These are phyloP conservation scores for Paecilomyces fulvus DNA, from an alignment of 2,329 filamentous ascomycete species.

Conservation along the genomic window DNA sequence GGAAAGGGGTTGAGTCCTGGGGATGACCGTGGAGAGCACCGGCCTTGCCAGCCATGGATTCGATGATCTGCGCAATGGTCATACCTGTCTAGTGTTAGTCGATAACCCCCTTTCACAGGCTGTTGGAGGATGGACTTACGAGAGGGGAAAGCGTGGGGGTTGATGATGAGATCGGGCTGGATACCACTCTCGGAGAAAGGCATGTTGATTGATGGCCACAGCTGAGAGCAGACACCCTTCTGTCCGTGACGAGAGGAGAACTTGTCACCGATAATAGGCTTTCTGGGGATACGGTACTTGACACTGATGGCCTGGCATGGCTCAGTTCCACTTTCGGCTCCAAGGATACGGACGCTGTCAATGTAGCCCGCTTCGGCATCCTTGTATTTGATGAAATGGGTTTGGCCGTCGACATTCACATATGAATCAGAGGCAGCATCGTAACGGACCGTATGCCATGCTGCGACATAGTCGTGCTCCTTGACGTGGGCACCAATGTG, in stretches of 20 bases:
- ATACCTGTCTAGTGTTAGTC: constrained; percentile 43
- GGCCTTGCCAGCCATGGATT: constrained; percentile 91
- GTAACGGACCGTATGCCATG: constrained; percentile 78
- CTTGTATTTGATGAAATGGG: constrained; percentile 89
- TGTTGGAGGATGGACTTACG: constrained; percentile 39
- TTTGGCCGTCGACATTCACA: constrained; percentile 76
- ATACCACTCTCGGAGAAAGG: constrained; percentile 95
- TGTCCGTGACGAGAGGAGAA: constrained; percentile 98
- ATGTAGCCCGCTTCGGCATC: constrained; percentile 80
- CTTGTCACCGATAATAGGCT: constrained; percentile 93
- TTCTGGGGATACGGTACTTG: constrained; percentile 84
- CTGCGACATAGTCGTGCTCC: constrained; percentile 77
- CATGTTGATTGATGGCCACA: constrained; percentile 91
- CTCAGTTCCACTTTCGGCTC: constrained; percentile 72
- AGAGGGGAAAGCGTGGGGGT: constrained; percentile 97
- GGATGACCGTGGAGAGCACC: constrained; percentile 91
- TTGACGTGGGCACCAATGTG: constrained; percentile 67
- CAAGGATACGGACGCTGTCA: constrained; percentile 86
- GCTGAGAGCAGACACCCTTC: constrained; percentile 93
- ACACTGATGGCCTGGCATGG: constrained; percentile 82
- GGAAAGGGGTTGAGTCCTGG: constrained; percentile 92
- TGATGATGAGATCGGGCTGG: constrained; percentile 96
- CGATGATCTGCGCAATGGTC: constrained; percentile 99
- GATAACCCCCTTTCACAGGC: background rate
- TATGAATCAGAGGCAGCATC: constrained; percentile 64